These are phyloP conservation scores for Suhomyces prunicola DNA, from an alignment of 805 yeast genomes.

Conservation along the genomic window DNA sequence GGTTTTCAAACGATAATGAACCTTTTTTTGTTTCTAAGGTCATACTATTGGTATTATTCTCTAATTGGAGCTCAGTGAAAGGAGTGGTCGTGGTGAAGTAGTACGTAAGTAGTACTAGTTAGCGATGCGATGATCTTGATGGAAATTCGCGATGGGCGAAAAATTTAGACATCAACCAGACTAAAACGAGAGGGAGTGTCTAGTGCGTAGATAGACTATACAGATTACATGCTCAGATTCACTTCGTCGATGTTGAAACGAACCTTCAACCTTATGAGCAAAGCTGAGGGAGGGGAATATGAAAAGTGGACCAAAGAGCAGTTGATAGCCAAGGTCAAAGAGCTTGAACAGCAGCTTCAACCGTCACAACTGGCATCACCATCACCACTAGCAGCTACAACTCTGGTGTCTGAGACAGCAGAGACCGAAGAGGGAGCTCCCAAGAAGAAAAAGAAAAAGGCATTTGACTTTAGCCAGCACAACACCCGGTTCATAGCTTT, in stretches of 20 bases:
- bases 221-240: not conserved
- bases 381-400: not conserved
- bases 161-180: not conserved
- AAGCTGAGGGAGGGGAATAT: slow-evolving; percentile 37
- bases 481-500: slow-evolving; percentile 70
- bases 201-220: not conserved
- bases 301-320: slow-evolving; percentile 63
- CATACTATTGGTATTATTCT: not conserved
- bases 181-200: not conserved
- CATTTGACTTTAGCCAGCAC: slow-evolving; percentile 64
- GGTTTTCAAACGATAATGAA: slow-evolving; percentile 60
- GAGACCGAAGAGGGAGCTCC: not conserved
- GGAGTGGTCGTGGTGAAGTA: not conserved
- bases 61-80: not conserved
- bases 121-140: not conserved
- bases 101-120: not conserved
- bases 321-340: slow-evolving; percentile 52
- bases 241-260: slow-evolving; percentile 22
- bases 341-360: slow-evolving; percentile 44
- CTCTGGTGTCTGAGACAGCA: not conserved
- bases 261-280: slow-evolving; percentile 18
- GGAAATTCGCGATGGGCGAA: not conserved
- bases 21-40: slow-evolving; percentile 26
- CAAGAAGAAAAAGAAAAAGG: slow-evolving; percentile 35
- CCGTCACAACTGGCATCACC: not conserved